A percentile compares a stretch with the other conserved stretches of the same genome.
Conservation (phyloP, 2,329 filamentous ascomycete genomes). For the Fusarium longipes region DNA sequence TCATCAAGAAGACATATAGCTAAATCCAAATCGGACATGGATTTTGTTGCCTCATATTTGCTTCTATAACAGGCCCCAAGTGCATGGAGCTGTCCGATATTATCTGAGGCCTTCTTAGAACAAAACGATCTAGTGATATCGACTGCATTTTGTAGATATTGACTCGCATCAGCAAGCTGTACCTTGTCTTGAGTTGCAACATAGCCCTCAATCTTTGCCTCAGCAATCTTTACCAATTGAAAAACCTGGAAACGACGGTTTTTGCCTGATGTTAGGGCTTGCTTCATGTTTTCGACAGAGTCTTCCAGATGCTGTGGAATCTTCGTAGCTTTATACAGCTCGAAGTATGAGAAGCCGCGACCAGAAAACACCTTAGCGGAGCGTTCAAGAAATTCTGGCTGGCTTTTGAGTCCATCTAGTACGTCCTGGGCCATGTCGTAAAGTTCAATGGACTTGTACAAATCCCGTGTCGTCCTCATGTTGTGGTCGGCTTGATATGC, state of each 20-base stretch:
- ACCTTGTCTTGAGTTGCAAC: background rate
- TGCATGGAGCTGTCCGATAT: background rate
- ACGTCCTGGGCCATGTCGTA: background rate
- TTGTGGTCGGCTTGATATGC: background rate
- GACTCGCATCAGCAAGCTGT: background rate
- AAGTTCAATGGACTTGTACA: background rate
- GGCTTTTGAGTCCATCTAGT: background rate
- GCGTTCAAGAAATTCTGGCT: background rate
- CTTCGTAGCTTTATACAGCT: background rate
- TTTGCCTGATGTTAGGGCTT: no score
- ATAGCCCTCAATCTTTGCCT: background rate
- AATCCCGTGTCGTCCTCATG: background rate
- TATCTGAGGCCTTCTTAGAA: background rate
- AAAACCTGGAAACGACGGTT: background rate
- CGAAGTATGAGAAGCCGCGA: background rate
- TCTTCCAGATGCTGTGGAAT: no score
- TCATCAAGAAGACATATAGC: background rate
- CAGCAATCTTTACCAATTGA: background rate
- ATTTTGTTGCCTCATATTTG: background rate
- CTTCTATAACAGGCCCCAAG: background rate
- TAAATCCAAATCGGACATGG: background rate
- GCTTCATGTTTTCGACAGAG: no score
- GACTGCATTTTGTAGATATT: background rate
- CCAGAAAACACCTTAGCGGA: background rate
- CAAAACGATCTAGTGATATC: background rate